Evolutionary conservation across 2,329 filamentous ascomycete species (phyloP).

Genomic region (Aquanectria penicillioides): DNA sequence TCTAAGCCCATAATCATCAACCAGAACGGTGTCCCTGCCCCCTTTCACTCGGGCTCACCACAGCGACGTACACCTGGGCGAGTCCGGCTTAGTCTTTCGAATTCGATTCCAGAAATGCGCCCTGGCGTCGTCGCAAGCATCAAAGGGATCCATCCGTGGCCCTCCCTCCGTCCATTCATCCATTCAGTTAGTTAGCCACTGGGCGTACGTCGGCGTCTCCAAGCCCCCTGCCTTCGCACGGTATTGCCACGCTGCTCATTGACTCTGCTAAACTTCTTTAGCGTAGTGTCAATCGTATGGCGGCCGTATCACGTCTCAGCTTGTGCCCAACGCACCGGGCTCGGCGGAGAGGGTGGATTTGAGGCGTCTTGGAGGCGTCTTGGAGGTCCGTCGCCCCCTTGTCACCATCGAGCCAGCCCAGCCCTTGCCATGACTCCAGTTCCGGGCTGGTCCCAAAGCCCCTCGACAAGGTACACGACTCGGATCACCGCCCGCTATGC

Average conservation of each 20-base stretch:
- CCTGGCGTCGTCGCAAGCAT: too few species aligned
- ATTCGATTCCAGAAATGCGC: constrained; percentile 2
- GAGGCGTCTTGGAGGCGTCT: constrained; percentile 4
- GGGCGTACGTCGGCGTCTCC: not conserved
- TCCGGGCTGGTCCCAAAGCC: constrained; percentile 8
- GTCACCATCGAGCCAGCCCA: not conserved
- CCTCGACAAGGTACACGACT: constrained; percentile 32
- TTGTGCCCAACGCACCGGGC: not conserved
- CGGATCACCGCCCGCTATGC: constrained; percentile 31
- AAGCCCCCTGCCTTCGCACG: not conserved
- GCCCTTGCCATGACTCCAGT: constrained; percentile 12
- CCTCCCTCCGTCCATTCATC: too few species aligned
- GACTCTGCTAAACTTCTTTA: constrained; percentile 6
- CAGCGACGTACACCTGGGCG: too few species aligned
- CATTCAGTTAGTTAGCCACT: not conserved
- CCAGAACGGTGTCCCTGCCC: not conserved
- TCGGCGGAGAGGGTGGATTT: constrained; percentile 10
- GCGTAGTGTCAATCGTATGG: constrained; percentile 9
- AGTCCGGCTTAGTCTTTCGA: not conserved
- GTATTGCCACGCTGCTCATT: not conserved
- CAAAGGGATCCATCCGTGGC: too few species aligned
- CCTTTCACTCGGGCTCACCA: not conserved
- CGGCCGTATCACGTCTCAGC: constrained; percentile 17
- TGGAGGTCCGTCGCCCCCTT: not conserved
- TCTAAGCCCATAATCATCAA: not conserved